Conservation (phyloP, 1,284 basidiomycete species). For the Fereydounia khargensis region DNA sequence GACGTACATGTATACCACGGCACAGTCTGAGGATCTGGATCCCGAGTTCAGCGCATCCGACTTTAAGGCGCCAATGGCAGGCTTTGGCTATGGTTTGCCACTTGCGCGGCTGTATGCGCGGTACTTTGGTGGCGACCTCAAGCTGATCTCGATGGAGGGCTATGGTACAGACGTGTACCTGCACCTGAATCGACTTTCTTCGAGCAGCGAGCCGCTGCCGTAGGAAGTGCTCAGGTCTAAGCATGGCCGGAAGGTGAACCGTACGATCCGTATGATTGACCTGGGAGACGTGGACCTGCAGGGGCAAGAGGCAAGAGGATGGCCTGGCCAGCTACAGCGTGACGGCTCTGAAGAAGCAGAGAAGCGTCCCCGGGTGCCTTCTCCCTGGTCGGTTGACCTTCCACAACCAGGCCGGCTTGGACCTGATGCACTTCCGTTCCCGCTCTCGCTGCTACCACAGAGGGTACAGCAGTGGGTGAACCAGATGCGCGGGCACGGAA, state of each 20-base stretch:
- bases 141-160: constrained; percentile 95
- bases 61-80: constrained; percentile 98
- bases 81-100: constrained; percentile 81
- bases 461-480: too few relatives aligned
- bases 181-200: constrained; percentile 73
- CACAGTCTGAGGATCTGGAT: constrained; percentile 79
- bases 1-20: constrained; percentile 98
- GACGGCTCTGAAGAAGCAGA: too few relatives aligned
- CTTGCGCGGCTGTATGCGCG: constrained; percentile 86
- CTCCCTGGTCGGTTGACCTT: too few relatives aligned
- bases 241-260: constrained; percentile 33
- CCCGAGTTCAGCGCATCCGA: constrained; percentile 85
- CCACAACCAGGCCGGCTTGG: background rate
- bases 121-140: constrained; percentile 95
- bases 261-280: constrained; percentile 27
- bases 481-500: too few relatives aligned
- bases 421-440: background rate
- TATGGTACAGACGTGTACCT: constrained; percentile 69
- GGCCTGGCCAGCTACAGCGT: too few relatives aligned
- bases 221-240: constrained; percentile 48
- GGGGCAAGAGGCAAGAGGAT: too few relatives aligned
- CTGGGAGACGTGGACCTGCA: too few relatives aligned
- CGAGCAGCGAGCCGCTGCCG: constrained; percentile 59
- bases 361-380: too few relatives aligned
- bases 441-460: constrained; percentile 14